These are phyloP conservation scores for Schizochytrium sp. DNA, from an alignment of 108 stramenopile genomes.

Conservation along the genomic window DNA sequence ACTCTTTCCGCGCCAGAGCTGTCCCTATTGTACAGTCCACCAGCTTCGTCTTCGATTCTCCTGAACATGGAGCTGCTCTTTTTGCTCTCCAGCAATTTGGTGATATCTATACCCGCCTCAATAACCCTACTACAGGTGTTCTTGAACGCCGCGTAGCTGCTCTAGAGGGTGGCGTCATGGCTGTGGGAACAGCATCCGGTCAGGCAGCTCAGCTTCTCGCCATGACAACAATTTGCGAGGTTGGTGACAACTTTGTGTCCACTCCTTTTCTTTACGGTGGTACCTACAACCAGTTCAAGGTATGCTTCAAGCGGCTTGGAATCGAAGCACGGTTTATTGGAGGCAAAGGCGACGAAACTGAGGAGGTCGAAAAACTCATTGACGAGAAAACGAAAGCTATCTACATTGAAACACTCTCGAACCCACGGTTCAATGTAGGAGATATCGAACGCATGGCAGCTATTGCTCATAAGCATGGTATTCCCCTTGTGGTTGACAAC, in stretches of 20 bases:
- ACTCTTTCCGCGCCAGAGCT: conserved; percentile 69
- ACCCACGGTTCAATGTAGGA: conserved; percentile 46
- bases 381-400: conserved; percentile 88
- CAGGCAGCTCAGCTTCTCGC: conserved; percentile 82
- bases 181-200: conserved; percentile 79
- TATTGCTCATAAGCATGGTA: conserved; percentile 71
- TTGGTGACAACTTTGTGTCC: conserved; percentile 88
- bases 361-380: conserved; percentile 70
- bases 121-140: conserved; percentile 77
- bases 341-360: conserved; percentile 72
- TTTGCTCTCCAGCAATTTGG: conserved; percentile 87
- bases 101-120: conserved; percentile 81
- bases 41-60: conserved; percentile 80
- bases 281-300: conserved; percentile 81
- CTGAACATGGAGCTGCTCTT: conserved; percentile 86
- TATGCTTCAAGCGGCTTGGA: conserved; percentile 81
- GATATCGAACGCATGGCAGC: conserved; percentile 61
- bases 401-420: conserved; percentile 72
- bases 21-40: conserved; percentile 84
- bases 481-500: conserved; percentile 88
- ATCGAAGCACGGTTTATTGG: conserved; percentile 84
- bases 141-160: conserved; percentile 80
- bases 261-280: conserved; percentile 77
- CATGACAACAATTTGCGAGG: conserved; percentile 80
- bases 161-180: conserved; percentile 81